Evolutionary conservation across 768 basidiomycete species (phyloP).

Genomic region (Lyophyllum decastes): DNA sequence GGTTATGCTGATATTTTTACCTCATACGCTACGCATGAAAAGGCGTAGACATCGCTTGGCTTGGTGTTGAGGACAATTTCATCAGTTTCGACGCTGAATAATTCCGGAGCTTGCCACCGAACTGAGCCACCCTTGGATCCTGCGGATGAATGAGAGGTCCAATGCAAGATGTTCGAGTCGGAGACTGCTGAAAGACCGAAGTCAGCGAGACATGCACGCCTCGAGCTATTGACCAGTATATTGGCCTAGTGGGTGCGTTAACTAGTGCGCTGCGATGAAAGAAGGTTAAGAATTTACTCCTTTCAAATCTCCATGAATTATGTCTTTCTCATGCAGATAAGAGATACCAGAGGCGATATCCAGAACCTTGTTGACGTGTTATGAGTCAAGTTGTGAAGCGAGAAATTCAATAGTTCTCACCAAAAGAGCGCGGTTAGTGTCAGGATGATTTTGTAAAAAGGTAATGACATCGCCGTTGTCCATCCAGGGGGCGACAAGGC

Average conservation of each 20-base stretch:
- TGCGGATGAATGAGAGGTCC: conserved; percentile 14
- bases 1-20: background rate
- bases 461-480: conserved; percentile 33
- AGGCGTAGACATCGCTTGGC: background rate
- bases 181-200: conserved; percentile 19
- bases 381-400: background rate
- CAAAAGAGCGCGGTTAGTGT: background rate
- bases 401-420: background rate
- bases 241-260: conserved; percentile 17
- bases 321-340: conserved; percentile 33
- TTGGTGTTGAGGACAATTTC: conserved; percentile 8
- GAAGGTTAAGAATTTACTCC: conserved; percentile 28
- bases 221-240: conserved; percentile 19
- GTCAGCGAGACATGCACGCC: conserved; percentile 21
- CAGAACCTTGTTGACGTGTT: conserved; percentile 19
- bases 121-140: conserved; percentile 15
- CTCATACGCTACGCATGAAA: conserved; percentile 5
- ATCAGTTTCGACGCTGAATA: conserved; percentile 13
- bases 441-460: conserved; percentile 17
- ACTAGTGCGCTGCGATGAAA: background rate
- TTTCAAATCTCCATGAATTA: conserved; percentile 49
- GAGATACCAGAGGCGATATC: conserved; percentile 33
- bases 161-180: conserved; percentile 14
- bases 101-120: no score
- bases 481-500: conserved; percentile 39